These are phyloP conservation scores for Trichoderma cornu-damae DNA, from an alignment of 2,329 filamentous ascomycete species.

Conservation along the genomic window DNA sequence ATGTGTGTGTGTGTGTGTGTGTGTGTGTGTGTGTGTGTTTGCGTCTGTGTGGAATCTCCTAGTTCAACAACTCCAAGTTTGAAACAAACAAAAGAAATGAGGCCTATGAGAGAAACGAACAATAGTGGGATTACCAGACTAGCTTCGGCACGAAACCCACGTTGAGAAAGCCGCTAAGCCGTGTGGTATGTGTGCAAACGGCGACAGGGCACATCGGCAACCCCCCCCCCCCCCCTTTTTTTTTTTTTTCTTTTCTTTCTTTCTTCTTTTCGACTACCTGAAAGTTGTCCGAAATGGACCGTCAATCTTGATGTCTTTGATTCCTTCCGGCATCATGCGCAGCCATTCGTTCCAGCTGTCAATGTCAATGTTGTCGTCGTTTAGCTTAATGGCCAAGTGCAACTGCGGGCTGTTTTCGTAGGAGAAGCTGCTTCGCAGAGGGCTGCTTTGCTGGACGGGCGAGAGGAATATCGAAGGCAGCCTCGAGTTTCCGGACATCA, in stretches of 20 bases:
- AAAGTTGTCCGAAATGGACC: conserved; percentile 39
- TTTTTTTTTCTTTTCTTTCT: no score
- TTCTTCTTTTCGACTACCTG: conserved; percentile 18
- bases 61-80: not conserved
- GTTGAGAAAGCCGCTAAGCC: not conserved
- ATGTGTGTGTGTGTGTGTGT: not conserved
- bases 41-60: not conserved
- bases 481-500: conserved; percentile 49
- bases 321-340: conserved; percentile 52
- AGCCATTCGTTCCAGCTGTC: conserved; percentile 56
- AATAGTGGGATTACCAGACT: not conserved
- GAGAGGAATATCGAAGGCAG: conserved; percentile 53
- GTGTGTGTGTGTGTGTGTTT: not conserved
- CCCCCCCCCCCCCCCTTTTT: no score
- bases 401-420: conserved; percentile 45
- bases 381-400: conserved; percentile 46
- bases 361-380: conserved; percentile 47
- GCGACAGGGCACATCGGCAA: not conserved
- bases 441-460: conserved; percentile 42
- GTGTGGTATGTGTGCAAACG: not conserved
- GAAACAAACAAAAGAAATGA: conserved; percentile 8
- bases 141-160: not conserved
- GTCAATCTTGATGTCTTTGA: conserved; percentile 52
- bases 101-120: not conserved
- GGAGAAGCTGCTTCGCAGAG: conserved; percentile 36